These are phyloP conservation scores for Ligustrum vulgare DNA, from an alignment of 257 asterid species.

Conservation along the genomic window DNA sequence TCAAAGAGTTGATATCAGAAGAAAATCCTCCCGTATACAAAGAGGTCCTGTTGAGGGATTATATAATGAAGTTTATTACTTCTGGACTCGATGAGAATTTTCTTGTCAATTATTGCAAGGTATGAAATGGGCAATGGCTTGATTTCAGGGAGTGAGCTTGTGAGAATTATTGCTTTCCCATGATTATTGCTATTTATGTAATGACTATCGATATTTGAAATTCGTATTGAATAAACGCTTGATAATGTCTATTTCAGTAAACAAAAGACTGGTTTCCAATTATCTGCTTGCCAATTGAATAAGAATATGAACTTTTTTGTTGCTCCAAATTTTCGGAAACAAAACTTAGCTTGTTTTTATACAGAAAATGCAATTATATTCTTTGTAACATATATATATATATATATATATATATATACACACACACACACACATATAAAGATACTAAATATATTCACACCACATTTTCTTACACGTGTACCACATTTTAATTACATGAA, in stretches of 20 bases:
- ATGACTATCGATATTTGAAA: neutral
- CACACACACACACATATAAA: no score
- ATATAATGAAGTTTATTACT: conserved; percentile 17
- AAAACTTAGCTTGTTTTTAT: no score
- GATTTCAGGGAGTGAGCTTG: neutral
- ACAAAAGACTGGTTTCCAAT: neutral
- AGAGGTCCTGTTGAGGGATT: conserved; percentile 37
- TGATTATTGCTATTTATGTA: neutral
- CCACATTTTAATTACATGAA: no score
- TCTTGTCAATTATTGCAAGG: conserved; percentile 39
- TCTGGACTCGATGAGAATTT: conserved; percentile 41
- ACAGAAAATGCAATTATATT: no score
- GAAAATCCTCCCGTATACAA: conserved; percentile 43
- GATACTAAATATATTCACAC: no score
- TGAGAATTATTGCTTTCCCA: neutral
- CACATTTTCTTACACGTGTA: no score
- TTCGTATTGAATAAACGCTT: neutral
- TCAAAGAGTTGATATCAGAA: conserved; percentile 47
- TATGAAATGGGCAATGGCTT: conserved; percentile 14
- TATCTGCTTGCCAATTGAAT: neutral
- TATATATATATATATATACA: no score
- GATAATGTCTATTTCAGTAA: neutral
- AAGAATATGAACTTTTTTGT: no score
- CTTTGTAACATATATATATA: no score
- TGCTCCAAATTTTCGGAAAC: no score